Evolutionary conservation across 2,329 filamentous ascomycete genomes (phyloP).

Genomic region (Ascochyta koolunga): DNA sequence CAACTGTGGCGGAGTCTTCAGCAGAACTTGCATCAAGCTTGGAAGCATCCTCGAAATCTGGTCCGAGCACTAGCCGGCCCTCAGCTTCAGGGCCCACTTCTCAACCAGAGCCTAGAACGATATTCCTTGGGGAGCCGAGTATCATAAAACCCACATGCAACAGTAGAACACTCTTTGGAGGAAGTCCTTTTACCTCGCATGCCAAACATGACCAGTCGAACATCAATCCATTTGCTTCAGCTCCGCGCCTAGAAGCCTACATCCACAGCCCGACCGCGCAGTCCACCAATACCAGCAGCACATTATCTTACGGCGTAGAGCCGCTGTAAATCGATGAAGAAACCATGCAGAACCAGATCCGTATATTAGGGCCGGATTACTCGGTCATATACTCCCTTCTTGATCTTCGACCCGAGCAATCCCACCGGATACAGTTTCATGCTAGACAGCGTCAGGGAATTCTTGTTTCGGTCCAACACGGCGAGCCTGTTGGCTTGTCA

Average conservation of each 20-base stretch:
- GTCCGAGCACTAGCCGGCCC: not conserved
- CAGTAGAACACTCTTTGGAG: not conserved
- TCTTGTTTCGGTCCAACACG: conserved; percentile 22
- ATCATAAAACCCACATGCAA: not conserved
- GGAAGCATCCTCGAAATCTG: not conserved
- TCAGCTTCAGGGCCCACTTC: not conserved
- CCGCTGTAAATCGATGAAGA: not conserved
- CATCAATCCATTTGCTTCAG: not conserved
- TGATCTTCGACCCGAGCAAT: conserved; percentile 20
- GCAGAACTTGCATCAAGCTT: not conserved
- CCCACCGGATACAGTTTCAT: conserved; percentile 19
- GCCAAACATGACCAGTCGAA: not conserved
- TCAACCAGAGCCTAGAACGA: not conserved
- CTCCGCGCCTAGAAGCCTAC: conserved; percentile 4
- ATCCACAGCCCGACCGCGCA: not conserved
- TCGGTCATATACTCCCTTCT: conserved; percentile 26
- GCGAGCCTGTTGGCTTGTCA: not conserved
- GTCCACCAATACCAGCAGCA: not conserved
- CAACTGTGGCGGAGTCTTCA: not conserved
- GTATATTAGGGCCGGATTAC: conserved; percentile 3
- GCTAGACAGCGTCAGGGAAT: conserved; percentile 20
- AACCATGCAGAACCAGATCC: not conserved
- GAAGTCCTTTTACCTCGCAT: not conserved
- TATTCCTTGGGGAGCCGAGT: conserved; percentile 1
- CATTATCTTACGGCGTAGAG: not conserved